Conservation (phyloP, 1,284 basidiomycete species). For the Austroboletus novae-zelandiae region DNA sequence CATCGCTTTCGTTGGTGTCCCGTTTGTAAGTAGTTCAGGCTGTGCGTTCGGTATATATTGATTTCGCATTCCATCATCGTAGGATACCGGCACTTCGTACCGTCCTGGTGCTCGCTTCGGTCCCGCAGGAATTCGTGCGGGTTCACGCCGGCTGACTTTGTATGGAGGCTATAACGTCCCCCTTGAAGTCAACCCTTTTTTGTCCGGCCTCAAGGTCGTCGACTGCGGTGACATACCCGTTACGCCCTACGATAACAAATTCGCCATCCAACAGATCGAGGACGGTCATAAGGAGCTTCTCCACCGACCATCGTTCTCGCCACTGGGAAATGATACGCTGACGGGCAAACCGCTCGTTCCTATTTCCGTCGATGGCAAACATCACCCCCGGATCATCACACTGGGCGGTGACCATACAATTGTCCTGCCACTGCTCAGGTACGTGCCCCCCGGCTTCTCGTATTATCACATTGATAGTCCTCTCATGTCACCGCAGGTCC, state of each 20-base stretch:
- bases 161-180: constrained; percentile 78
- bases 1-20: constrained; percentile 77
- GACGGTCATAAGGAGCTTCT: constrained; percentile 62
- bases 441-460: background rate
- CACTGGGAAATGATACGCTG: constrained; percentile 56
- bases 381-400: constrained; percentile 68
- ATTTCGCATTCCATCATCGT: background rate
- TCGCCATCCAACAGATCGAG: constrained; percentile 74
- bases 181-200: constrained; percentile 66
- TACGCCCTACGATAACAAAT: constrained; percentile 67
- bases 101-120: constrained; percentile 79
- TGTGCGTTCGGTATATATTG: background rate
- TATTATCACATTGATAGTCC: constrained; percentile 31
- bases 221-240: constrained; percentile 64
- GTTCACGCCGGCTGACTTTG: constrained; percentile 68
- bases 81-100: constrained; percentile 76
- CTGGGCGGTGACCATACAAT: constrained; percentile 81
- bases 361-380: constrained; percentile 58
- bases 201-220: constrained; percentile 58
- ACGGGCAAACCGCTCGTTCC: constrained; percentile 55
- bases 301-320: constrained; percentile 56
- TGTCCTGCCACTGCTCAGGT: constrained; percentile 53
- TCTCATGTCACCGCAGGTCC: constrained; percentile 41
- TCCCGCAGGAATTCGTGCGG: constrained; percentile 72
- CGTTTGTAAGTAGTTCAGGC: constrained; percentile 51